phyloP scores from a whole-genome alignment of 2,329 filamentous ascomycete genomes.

The Exophiala spinifera region DNA sequence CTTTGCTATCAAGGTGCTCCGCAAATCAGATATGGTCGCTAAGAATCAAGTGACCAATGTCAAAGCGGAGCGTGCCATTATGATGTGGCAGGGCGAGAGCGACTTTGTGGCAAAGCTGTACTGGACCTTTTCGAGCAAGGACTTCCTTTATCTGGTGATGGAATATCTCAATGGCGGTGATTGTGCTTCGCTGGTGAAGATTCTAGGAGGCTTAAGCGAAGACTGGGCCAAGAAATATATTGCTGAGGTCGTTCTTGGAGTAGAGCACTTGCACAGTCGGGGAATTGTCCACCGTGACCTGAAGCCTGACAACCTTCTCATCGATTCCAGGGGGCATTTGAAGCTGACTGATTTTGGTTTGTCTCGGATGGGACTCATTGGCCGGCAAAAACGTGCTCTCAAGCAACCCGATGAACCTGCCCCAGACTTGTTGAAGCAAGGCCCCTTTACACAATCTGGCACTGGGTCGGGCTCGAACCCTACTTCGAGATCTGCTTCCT shows the following conservation, averaged over 20 bases:
- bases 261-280: conserved; percentile 89
- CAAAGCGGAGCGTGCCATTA: conserved; percentile 96
- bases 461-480: conserved; percentile 78
- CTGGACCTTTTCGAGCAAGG: conserved; percentile 99
- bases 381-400: conserved; percentile 89
- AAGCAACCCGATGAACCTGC: conserved; percentile 76
- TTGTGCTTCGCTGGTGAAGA: conserved; percentile 93
- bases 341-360: conserved; percentile 97
- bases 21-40: conserved; percentile 99
- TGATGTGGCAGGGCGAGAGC: conserved; percentile 99
- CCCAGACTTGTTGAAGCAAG: conserved; percentile 87
- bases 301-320: conserved; percentile 95
- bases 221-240: conserved; percentile 99
- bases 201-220: conserved; percentile 85
- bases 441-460: conserved; percentile 74
- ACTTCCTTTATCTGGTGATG: conserved; percentile 98
- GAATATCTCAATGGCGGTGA: conserved; percentile 98
- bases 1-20: conserved; percentile 96
- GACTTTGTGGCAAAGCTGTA: conserved; percentile 99
- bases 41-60: conserved; percentile 98
- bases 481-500: conserved; percentile 88
- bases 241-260: conserved; percentile 92
- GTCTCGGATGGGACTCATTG: conserved; percentile 94
- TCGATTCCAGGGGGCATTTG: conserved; percentile 92
- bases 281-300: conserved; percentile 96